Evolutionary conservation across 129 eudicot genomes (phyloP), one percentile per base, ranked within the genome.

Genomic region (Silybum marianum): DNA sequence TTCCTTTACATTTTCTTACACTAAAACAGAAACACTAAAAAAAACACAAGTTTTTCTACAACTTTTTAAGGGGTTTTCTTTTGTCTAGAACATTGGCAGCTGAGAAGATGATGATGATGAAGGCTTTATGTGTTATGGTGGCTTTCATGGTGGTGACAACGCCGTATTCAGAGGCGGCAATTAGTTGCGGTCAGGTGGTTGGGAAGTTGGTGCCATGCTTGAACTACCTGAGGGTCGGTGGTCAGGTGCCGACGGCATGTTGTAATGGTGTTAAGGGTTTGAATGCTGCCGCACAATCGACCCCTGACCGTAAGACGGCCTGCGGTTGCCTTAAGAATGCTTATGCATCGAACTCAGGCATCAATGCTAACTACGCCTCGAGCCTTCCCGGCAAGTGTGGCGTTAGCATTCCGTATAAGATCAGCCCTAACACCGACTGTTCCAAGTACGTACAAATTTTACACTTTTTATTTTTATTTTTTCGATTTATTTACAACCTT

Each of bases 401-500:
- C 21, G 71, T 88, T 68, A 70, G 39, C 13, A 32, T 78, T 66
- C 86, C 86, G 18, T 78, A 81, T 75, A 38, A 58, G 54, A 84
- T 88, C 30, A 88, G 88, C 88, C 84, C 84, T 22, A 24, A 18
- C 82, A 83, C 85, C 1, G 87, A 86, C 73, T 86, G 89, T 82
- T 5, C 58, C 85, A 63, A 14, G 89, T 86, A 83, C 39, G 81
- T 30, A 21, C 6, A 42, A 0, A 13, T 42, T 28, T 28, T 24
- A 68, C 30, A 3, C 72, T 28, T 67, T 67, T 14, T 51, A 7
- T 51, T 16, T 51, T 51, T 14, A 16, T 32, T 32, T 32, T 1
- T 32, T 3, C 3, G 36, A 26, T 26, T 26, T 26, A 26, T 26
- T 26, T 26, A 26, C 30, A n/a, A n/a, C n/a, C n/a, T n/a, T n/a